These are phyloP conservation scores for Herpetomonas samuelpessoai DNA, from an alignment of 208 protist species.

Conservation along the genomic window DNA sequence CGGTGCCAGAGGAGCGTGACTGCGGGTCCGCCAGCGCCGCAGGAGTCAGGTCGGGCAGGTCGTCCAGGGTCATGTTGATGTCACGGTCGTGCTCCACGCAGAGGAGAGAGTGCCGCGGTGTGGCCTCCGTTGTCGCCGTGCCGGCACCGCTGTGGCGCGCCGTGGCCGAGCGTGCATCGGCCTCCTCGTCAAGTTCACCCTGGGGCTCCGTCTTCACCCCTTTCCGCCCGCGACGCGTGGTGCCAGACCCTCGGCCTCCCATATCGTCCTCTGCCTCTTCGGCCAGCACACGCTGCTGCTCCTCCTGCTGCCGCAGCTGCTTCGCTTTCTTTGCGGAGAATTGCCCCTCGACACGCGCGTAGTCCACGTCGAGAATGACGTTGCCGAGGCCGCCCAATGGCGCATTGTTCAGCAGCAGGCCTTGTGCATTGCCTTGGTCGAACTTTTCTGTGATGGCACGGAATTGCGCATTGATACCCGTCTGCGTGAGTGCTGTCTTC, in stretches of 20 bases:
- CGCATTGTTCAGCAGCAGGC: constrained; percentile 83
- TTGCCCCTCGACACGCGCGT: constrained; percentile 35
- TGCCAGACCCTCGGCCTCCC: too few relatives aligned
- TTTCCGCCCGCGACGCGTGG: too few relatives aligned
- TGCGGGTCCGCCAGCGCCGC: too few relatives aligned
- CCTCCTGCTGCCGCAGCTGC: constrained; percentile 7
- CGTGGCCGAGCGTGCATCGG: too few relatives aligned
- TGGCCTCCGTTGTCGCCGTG: too few relatives aligned
- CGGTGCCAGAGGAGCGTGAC: constrained; percentile 8
- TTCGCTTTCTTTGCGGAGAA: constrained; percentile 14
- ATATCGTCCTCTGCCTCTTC: too few relatives aligned
- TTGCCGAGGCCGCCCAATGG: constrained; percentile 77
- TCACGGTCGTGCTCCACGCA: neutral
- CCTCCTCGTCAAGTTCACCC: too few relatives aligned
- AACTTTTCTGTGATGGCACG: constrained; percentile 89
- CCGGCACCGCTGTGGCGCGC: too few relatives aligned
- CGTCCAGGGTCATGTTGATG: neutral
- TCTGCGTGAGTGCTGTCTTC: constrained; percentile 64
- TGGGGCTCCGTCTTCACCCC: too few relatives aligned
- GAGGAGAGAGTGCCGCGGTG: too few relatives aligned
- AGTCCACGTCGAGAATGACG: constrained; percentile 86
- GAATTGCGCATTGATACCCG: constrained; percentile 82
- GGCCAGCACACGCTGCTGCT: constrained; percentile 3
- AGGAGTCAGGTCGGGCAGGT: constrained; percentile 1
- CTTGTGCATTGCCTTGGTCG: constrained; percentile 87